These are phyloP conservation scores for Apocynum venetum DNA, from an alignment of 257 asterid genomes.

Conservation along the genomic window DNA sequence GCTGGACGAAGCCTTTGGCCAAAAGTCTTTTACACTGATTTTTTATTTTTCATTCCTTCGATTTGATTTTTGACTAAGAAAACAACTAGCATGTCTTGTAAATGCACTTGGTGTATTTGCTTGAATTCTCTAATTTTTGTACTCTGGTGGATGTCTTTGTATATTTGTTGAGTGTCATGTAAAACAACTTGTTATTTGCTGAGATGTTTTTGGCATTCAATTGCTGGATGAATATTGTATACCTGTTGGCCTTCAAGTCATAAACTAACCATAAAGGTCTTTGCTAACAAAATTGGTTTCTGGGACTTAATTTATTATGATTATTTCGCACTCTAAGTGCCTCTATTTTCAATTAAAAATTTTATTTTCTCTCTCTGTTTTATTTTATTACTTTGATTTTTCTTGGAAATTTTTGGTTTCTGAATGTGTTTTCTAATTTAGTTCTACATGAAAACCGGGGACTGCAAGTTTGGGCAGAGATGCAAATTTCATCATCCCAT, in stretches of 20 bases:
- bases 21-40: neutral
- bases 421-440: constrained; percentile 21
- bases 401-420: neutral
- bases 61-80: neutral
- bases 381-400: neutral
- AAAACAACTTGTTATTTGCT: neutral
- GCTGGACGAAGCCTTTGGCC: constrained; percentile 1
- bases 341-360: too few relatives aligned
- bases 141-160: neutral
- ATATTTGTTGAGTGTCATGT: neutral
- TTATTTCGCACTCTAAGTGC: neutral
- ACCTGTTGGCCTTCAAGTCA: neutral
- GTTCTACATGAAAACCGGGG: constrained; percentile 96
- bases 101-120: neutral
- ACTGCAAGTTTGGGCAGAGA: constrained; percentile 72
- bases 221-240: neutral
- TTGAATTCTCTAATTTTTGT: neutral
- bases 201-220: constrained; percentile 4
- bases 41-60: neutral
- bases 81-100: neutral
- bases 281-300: neutral
- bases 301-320: neutral
- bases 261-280: neutral
- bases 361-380: neutral
- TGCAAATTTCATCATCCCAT: constrained; percentile 93